These are phyloP conservation scores for Puccinia polysora DNA, from an alignment of 1,284 basidiomycete genomes.

Conservation along the genomic window DNA sequence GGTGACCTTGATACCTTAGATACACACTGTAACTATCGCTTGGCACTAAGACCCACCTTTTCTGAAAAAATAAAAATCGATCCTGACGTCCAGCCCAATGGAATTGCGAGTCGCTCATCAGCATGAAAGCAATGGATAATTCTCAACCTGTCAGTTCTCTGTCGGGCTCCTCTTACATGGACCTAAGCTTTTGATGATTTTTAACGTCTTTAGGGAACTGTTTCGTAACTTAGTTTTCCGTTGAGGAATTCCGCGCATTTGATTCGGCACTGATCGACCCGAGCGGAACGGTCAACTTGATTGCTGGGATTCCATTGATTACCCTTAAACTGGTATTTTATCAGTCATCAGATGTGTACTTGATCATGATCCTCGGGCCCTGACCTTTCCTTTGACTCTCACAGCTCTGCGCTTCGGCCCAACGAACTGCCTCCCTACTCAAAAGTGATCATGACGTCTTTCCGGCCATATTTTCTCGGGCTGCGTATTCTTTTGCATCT, in stretches of 20 bases:
- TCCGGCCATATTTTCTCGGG: constrained; percentile 21
- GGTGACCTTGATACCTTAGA: too few species aligned
- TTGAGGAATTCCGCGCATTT: constrained; percentile 60
- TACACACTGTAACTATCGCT: too few species aligned
- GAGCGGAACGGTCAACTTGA: constrained; percentile 31
- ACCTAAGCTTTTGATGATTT: neutral
- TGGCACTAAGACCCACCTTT: too few species aligned
- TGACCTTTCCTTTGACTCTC: neutral
- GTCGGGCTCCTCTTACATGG: neutral
- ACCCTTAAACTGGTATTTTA: constrained; percentile 34
- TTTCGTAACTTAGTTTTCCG: neutral
- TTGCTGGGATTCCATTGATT: constrained; percentile 18
- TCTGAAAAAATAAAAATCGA: too few species aligned
- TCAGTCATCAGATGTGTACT: neutral
- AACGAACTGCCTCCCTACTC: constrained; percentile 19
- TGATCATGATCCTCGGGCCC: neutral
- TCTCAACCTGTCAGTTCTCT: constrained; percentile 18
- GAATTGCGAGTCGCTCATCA: constrained; percentile 18
- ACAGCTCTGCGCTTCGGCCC: constrained; percentile 27
- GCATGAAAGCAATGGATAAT: constrained; percentile 27
- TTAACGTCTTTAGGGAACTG: neutral
- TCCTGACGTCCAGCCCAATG: constrained; percentile 22
- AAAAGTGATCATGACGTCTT: constrained; percentile 26
- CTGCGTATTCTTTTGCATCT: constrained; percentile 64
- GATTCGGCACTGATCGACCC: constrained; percentile 31